phyloP scores from a whole-genome alignment of 2,329 filamentous ascomycete genomes.

The Xylaria sp. region DNA sequence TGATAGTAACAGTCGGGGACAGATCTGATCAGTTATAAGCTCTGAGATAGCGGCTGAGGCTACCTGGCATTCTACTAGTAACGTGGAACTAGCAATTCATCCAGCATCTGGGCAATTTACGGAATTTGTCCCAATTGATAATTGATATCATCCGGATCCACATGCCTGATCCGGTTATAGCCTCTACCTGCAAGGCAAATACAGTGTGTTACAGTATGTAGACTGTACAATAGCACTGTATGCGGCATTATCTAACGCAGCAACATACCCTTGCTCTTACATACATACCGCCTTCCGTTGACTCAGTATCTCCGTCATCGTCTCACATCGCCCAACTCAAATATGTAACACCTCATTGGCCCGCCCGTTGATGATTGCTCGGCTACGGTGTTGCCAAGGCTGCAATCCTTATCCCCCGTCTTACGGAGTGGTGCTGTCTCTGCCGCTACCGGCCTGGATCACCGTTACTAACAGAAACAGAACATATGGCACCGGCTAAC shows the following conservation, averaged over 20 bases:
- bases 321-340: constrained; percentile 28
- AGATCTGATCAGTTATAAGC: constrained; percentile 13
- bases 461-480: constrained; percentile 35
- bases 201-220: neutral
- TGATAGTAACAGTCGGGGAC: neutral
- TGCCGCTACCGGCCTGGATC: constrained; percentile 32
- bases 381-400: constrained; percentile 39
- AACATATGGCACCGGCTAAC: constrained; percentile 16
- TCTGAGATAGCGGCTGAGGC: constrained; percentile 39
- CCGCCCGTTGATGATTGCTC: constrained; percentile 39
- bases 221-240: neutral
- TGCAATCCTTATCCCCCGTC: constrained; percentile 37
- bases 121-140: constrained; percentile 45
- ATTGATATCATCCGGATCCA: constrained; percentile 36
- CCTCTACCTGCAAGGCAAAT: neutral
- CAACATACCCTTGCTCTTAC: neutral
- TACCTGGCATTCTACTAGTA: constrained; percentile 41
- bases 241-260: constrained; percentile 5
- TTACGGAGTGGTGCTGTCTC: constrained; percentile 10
- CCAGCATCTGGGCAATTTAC: constrained; percentile 42
- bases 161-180: constrained; percentile 26
- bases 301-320: constrained; percentile 30
- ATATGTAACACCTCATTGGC: constrained; percentile 43
- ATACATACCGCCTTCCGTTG: neutral
- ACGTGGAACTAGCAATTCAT: constrained; percentile 34